These are phyloP conservation scores for Apocynum venetum DNA, from an alignment of 257 asterid species.

Conservation along the genomic window DNA sequence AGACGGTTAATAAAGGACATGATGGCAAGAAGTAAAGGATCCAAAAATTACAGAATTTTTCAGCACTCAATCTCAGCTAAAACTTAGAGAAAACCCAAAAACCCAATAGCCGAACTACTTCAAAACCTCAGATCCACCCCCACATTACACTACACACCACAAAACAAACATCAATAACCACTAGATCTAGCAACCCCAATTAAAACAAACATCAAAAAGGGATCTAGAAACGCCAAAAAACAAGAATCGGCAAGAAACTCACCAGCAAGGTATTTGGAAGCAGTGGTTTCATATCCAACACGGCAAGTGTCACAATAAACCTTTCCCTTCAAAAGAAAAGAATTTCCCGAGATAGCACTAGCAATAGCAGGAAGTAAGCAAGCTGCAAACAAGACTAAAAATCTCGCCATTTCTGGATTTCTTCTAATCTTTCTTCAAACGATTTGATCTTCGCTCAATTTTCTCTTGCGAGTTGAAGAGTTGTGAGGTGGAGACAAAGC, in stretches of 20 bases:
- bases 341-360: conserved; percentile 19
- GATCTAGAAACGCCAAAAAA: background rate
- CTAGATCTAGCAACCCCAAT: conserved; percentile 5
- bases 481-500: background rate
- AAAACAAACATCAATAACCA: background rate
- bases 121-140: conserved; percentile 7
- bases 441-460: background rate
- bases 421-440: too few relatives aligned
- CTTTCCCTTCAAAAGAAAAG: conserved; percentile 40
- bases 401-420: conserved; percentile 42
- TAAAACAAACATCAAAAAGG: background rate
- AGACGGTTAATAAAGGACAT: background rate
- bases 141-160: background rate
- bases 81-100: background rate
- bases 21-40: background rate
- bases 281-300: conserved; percentile 65
- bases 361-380: conserved; percentile 40
- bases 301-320: conserved; percentile 77
- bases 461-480: background rate
- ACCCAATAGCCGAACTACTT: background rate
- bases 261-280: conserved; percentile 48
- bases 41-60: background rate
- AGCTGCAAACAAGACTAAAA: conserved; percentile 32
- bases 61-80: background rate
- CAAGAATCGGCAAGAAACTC: background rate